Evolutionary conservation across 1,284 basidiomycete species (phyloP).

Genomic region (Pyrrhoderma noxium): DNA sequence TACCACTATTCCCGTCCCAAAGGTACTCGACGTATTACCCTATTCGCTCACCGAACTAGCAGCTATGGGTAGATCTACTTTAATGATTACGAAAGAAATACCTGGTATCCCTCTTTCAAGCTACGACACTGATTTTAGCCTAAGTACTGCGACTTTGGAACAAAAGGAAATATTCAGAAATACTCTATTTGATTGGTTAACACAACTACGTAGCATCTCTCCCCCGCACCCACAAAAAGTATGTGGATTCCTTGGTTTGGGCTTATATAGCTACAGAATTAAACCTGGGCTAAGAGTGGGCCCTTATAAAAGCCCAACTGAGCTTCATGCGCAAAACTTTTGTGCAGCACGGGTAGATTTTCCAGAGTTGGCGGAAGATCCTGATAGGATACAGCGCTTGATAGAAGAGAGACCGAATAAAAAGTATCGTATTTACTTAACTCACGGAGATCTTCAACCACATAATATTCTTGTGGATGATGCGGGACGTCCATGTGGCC

Average conservation of each 20-base stretch:
- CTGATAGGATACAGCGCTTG: not conserved
- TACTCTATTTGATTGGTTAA: constrained; percentile 14
- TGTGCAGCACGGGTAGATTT: not conserved
- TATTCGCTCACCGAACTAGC: not conserved
- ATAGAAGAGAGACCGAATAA: not conserved
- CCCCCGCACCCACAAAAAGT: constrained; percentile 4
- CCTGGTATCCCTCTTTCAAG: not conserved
- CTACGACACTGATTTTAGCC: not conserved
- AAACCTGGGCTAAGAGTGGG: not conserved
- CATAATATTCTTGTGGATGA: constrained; percentile 20
- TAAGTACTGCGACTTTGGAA: not conserved
- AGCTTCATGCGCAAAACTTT: not conserved
- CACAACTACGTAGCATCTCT: constrained; percentile 2
- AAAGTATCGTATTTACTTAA: constrained; percentile 15
- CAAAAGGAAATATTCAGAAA: constrained; percentile 3
- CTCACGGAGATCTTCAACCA: constrained; percentile 19
- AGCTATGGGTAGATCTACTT: not conserved
- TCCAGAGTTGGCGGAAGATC: not conserved
- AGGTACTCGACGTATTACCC: constrained; percentile 16
- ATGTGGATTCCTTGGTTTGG: constrained; percentile 14
- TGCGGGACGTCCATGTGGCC: constrained; percentile 9
- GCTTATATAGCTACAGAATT: not conserved
- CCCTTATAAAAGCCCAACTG: not conserved
- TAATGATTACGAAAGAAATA: not conserved
- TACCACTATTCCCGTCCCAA: constrained; percentile 20